phyloP scores from a whole-genome alignment of 176 grass and related monocot genomes.

The Metroxylon sagu region DNA sequence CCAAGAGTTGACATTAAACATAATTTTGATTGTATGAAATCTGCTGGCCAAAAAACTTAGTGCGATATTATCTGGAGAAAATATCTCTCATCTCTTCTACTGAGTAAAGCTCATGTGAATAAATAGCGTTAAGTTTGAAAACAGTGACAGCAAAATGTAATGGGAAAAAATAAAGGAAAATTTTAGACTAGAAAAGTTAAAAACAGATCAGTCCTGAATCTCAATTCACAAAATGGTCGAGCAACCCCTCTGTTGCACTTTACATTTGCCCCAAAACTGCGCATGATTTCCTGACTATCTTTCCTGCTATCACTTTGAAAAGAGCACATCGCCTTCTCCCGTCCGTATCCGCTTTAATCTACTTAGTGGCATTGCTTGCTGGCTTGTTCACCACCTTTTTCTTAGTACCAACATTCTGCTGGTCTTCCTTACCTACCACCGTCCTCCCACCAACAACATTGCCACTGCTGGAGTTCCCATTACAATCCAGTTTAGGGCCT shows the following conservation, averaged over 20 bases:
- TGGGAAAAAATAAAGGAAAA: too few relatives aligned
- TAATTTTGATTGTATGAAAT: too few relatives aligned
- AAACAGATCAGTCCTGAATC: background rate
- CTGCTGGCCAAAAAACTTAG: too few relatives aligned
- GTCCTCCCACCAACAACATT: background rate
- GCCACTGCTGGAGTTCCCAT: background rate
- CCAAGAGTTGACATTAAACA: too few relatives aligned
- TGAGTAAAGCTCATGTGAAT: too few relatives aligned
- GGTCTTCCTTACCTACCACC: background rate
- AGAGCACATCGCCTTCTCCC: background rate
- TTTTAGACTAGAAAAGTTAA: too few relatives aligned
- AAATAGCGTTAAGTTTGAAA: too few relatives aligned
- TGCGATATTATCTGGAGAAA: too few relatives aligned
- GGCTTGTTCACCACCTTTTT: background rate
- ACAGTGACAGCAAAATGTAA: too few relatives aligned
- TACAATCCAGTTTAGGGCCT: background rate
- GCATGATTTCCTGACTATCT: background rate
- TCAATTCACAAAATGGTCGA: too few relatives aligned
- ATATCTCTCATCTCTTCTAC: too few relatives aligned
- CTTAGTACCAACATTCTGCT: background rate
- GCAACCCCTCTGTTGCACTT: background rate
- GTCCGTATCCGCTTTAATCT: background rate
- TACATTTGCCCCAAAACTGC: conserved; percentile 8
- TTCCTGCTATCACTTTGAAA: background rate
- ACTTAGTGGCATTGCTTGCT: background rate